Percentiles rank a stretch among this genome's conserved stretches.
Conservation (phyloP, 768 basidiomycete genomes). For the Phaffia australis region DNA sequence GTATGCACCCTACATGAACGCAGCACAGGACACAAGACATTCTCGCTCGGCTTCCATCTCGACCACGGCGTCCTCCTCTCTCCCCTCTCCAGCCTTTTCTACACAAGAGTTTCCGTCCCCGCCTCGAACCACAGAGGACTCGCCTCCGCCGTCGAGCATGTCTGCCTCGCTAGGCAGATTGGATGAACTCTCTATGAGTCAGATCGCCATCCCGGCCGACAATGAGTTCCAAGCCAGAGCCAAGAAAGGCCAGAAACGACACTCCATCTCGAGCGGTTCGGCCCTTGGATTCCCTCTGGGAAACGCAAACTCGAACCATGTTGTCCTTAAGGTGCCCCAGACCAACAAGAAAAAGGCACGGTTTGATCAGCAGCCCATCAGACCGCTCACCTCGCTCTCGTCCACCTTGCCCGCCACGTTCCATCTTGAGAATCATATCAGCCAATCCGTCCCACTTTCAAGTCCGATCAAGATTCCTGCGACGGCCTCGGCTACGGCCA, state of each 20-base stretch:
- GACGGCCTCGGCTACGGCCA: background rate
- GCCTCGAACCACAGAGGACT: background rate
- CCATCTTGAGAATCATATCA: background rate
- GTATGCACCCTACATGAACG: slow-evolving; percentile 1
- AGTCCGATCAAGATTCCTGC: slow-evolving; percentile 23
- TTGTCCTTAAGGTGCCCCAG: slow-evolving; percentile 13
- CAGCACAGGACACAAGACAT: slow-evolving; percentile 8
- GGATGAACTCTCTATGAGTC: slow-evolving; percentile 8
- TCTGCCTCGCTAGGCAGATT: slow-evolving; percentile 23
- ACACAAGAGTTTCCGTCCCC: background rate
- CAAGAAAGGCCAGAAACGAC: slow-evolving; percentile 23
- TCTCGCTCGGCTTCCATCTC: slow-evolving; percentile 12
- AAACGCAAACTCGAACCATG: slow-evolving; percentile 8
- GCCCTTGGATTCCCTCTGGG: slow-evolving; percentile 17
- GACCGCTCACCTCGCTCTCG: slow-evolving; percentile 2
- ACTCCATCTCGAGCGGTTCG: slow-evolving; percentile 24
- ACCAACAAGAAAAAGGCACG: slow-evolving; percentile 18
- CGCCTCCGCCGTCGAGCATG: slow-evolving; percentile 20
- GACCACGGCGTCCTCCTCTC: slow-evolving; percentile 1
- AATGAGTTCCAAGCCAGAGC: slow-evolving; percentile 10
- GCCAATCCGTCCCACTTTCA: background rate
- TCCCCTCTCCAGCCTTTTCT: background rate
- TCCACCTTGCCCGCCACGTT: slow-evolving; percentile 8
- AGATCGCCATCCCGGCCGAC: slow-evolving; percentile 4
- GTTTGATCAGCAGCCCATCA: background rate